Conservation (phyloP, 2,329 filamentous ascomycete genomes). For the Cladosporium sp. region DNA sequence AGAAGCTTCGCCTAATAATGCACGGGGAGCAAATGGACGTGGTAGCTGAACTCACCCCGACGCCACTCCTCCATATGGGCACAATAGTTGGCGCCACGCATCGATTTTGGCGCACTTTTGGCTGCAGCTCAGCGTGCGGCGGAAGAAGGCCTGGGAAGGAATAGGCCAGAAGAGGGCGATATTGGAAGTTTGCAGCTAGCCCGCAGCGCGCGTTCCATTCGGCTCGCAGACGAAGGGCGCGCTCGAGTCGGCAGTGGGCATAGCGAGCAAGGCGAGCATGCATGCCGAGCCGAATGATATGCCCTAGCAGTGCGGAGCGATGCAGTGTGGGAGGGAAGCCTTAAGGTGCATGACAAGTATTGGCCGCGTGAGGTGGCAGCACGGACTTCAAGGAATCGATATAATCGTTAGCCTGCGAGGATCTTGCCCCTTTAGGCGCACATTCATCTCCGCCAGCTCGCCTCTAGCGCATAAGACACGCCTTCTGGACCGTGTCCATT, state of each 20-base stretch:
- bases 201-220: neutral
- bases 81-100: constrained; percentile 15
- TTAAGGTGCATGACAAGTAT: constrained; percentile 3
- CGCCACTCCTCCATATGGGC: constrained; percentile 14
- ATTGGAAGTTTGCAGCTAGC: neutral
- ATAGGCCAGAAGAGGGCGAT: neutral
- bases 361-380: constrained; percentile 9
- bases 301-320: constrained; percentile 14
- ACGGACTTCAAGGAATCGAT: neutral
- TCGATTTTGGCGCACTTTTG: neutral
- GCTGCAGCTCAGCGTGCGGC: constrained; percentile 4
- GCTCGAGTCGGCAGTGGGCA: constrained; percentile 13
- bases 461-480: constrained; percentile 3
- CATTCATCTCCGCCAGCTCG: constrained; percentile 16
- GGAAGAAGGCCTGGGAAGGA: neutral
- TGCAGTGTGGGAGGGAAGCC: neutral
- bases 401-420: constrained; percentile 6
- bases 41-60: constrained; percentile 14
- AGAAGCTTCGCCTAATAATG: constrained; percentile 16
- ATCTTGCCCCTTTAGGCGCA: constrained; percentile 6
- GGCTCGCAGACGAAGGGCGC: constrained; percentile 1
- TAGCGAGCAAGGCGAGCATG: constrained; percentile 1
- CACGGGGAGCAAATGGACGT: constrained; percentile 6
- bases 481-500: constrained; percentile 13
- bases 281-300: neutral